Base-by-base conservation (phyloP, 805 yeast species). In the Starmera quercuum region DNA sequence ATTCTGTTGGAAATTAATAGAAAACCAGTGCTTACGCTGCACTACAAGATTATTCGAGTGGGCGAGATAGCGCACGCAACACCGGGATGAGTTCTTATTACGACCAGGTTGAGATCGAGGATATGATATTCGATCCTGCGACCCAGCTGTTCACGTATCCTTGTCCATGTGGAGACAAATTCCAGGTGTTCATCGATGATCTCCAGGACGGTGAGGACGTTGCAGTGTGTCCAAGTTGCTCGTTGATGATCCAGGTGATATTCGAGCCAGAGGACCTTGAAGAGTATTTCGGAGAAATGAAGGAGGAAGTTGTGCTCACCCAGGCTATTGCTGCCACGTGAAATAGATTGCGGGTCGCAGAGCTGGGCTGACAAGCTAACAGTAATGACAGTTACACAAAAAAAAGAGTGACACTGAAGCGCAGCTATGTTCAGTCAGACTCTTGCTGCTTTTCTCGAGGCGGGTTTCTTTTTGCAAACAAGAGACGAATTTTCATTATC, bases 131-230 rank as follows among this genome's bases (percentile, higher is more conserved):
- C 54, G 97, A 92, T 56, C 75, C 88, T 3, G 66, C 64, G n/a
- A 75, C 83, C 11, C 87, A 83, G 56, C 59, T 85, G 18, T 85
- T 88, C 60, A 82, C 86, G 32, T 90, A 88, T 50, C 98, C 98
- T 4, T 92, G 98, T 66, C 98, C 98, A 1, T 92, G 98, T 59
- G 98, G 98, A 8, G 98, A 92, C 58, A 70, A 78, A 51, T 92
- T 92, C 59, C 95, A 90, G 52, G 83, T 92, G 19, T 66, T 75
- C 20, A 66, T 87, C 32, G 92, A 82, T 47, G 98, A 92, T 53
- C 66, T 92, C 56, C 65, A 68, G 40, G 96, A 87, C 46, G 98
- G 97, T 7, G 94, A 85, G 47, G 87, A 86, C 40, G 77, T 86
- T 20, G 98, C 98, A 0, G 94, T 90, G 13, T 92, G 98, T 58